Evolutionary conservation across 257 asterid genomes (phyloP).

Genomic region (Gentiana straminea): DNA sequence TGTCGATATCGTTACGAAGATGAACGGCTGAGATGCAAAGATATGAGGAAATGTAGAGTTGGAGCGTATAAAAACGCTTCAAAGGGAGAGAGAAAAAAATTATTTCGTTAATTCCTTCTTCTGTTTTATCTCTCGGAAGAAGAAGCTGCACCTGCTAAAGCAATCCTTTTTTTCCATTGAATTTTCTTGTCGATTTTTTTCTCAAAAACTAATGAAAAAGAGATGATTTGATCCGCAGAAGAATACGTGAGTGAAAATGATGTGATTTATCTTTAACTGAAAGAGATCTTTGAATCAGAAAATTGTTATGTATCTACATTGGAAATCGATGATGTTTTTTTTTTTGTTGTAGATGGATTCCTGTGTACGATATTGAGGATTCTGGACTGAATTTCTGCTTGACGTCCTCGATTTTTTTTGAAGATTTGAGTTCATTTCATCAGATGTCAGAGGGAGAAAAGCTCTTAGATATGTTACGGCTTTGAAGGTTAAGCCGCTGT

Average conservation of each 20-base stretch:
- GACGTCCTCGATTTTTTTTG: constrained; percentile 6
- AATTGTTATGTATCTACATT: background rate
- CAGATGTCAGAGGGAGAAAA: background rate
- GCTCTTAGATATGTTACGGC: background rate
- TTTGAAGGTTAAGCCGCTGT: background rate
- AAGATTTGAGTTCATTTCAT: constrained; percentile 4
- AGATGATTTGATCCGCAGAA: background rate
- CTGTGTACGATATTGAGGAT: constrained; percentile 5
- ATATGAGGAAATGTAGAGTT: constrained; percentile 17
- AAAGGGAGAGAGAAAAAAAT: constrained; percentile 26
- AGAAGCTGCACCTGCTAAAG: constrained; percentile 25
- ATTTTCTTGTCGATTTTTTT: constrained; percentile 3
- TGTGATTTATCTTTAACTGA: constrained; percentile 13
- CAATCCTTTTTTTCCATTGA: constrained; percentile 14
- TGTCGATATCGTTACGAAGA: background rate
- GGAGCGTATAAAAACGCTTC: constrained; percentile 45
- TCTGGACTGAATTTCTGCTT: constrained; percentile 8
- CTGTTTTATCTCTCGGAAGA: constrained; percentile 17
- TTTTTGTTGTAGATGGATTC: constrained; percentile 12
- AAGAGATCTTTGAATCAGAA: constrained; percentile 3
- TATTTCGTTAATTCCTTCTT: constrained; percentile 24
- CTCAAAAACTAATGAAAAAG: background rate
- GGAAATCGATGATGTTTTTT: constrained; percentile 2
- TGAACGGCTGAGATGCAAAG: constrained; percentile 13
- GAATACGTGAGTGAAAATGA: constrained; percentile 43